phyloP scores from a whole-genome alignment of 768 basidiomycete genomes.

The Auricularia heimuer region DNA sequence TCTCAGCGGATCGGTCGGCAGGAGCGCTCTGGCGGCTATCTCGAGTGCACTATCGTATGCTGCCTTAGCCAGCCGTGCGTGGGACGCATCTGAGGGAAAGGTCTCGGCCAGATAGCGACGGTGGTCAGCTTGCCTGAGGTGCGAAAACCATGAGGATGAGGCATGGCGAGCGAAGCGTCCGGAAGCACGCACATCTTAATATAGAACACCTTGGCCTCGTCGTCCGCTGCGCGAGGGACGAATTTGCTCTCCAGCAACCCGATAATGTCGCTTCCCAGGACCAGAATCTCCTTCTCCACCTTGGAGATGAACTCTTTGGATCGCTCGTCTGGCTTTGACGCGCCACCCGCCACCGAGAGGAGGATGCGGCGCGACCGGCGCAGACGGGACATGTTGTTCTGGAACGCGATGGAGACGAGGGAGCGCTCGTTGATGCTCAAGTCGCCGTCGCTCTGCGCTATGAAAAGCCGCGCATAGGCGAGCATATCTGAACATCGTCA shows the following conservation, averaged over 20 bases:
- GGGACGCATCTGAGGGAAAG: not conserved
- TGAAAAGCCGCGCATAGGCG: not conserved
- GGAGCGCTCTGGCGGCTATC: not conserved
- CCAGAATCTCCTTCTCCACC: not conserved
- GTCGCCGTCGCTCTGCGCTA: not conserved
- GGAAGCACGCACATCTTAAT: not conserved
- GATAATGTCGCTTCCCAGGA: not conserved
- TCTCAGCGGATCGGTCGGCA: not conserved
- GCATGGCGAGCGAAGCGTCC: not conserved
- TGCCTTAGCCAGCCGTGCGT: not conserved
- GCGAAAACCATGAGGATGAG: not conserved
- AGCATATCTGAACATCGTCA: not conserved
- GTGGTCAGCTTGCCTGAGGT: not conserved
- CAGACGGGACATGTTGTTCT: not conserved
- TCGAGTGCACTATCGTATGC: not conserved
- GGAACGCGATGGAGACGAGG: not conserved
- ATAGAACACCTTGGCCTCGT: not conserved
- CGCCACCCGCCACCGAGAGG: not conserved
- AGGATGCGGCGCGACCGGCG: not conserved
- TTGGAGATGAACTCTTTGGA: not conserved
- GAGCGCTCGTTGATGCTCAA: not conserved
- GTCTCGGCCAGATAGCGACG: not conserved
- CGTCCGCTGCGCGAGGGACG: not conserved
- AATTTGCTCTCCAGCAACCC: not conserved
- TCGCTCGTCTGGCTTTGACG: not conserved